Percentiles rank a stretch among this genome's conserved stretches.
Conservation (phyloP, 2,329 filamentous ascomycete genomes). For the Colletotrichum sp. region DNA sequence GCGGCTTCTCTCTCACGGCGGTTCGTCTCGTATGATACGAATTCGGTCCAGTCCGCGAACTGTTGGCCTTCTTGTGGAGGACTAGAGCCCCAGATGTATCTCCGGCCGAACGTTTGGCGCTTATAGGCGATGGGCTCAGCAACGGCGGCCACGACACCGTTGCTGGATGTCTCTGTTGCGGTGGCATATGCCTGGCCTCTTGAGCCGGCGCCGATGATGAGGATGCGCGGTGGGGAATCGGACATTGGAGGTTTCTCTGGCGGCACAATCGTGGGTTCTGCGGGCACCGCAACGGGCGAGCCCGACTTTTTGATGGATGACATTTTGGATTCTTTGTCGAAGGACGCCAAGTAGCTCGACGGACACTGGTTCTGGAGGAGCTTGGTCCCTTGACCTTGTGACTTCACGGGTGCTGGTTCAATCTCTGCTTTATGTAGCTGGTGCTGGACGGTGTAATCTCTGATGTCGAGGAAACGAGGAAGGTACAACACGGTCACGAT, state of each 20-base stretch:
- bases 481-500: background rate
- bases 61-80: slow-evolving; percentile 64
- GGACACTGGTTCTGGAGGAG: background rate
- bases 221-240: slow-evolving; percentile 64
- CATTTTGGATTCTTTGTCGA: background rate
- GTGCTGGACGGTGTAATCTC: background rate
- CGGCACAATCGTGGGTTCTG: slow-evolving; percentile 32
- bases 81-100: slow-evolving; percentile 72
- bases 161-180: slow-evolving; percentile 67
- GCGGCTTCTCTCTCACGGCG: slow-evolving; percentile 60
- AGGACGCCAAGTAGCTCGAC: background rate
- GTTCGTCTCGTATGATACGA: slow-evolving; percentile 72
- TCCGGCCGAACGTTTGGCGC: slow-evolving; percentile 70
- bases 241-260: slow-evolving; percentile 50
- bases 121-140: slow-evolving; percentile 84
- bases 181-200: slow-evolving; percentile 77
- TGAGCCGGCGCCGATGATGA: slow-evolving; percentile 84
- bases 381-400: background rate
- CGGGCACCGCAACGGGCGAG: slow-evolving; percentile 6
- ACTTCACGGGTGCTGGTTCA: background rate
- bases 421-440: background rate
- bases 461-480: background rate
- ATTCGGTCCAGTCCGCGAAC: slow-evolving; percentile 78
- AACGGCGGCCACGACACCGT: slow-evolving; percentile 75
- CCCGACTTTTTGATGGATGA: slow-evolving; percentile 14